phyloP scores from a whole-genome alignment of 2,329 filamentous ascomycete genomes.

The Leptographium wingfieldii region DNA sequence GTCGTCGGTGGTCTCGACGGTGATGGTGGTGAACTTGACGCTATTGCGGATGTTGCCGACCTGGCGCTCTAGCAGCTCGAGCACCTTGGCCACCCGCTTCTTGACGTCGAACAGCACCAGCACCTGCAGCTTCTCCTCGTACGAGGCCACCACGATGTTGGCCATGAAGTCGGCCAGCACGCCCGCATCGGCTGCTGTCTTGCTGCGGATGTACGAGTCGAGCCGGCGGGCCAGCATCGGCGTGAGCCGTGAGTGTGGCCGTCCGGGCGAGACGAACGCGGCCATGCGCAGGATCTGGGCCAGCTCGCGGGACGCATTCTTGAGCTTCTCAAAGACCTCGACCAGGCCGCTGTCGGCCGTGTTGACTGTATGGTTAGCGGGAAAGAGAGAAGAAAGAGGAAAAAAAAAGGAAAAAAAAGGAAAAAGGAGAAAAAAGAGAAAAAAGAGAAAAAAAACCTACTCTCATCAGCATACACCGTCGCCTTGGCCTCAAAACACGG shows the following conservation, averaged over 20 bases:
- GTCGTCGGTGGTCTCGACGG: conserved; percentile 45
- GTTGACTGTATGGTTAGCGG: conserved; percentile 17
- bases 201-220: conserved; percentile 75
- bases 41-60: conserved; percentile 75
- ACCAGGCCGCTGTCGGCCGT: conserved; percentile 46
- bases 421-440: not conserved
- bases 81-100: conserved; percentile 65
- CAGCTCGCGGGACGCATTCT: conserved; percentile 74
- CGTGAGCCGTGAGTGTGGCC: conserved; percentile 53
- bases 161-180: conserved; percentile 92
- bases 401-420: not conserved
- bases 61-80: conserved; percentile 73
- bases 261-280: conserved; percentile 63
- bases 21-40: conserved; percentile 71
- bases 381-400: not conserved
- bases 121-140: conserved; percentile 84
- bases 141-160: conserved; percentile 73
- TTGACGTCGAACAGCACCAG: conserved; percentile 70
- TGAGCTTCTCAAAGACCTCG: conserved; percentile 66
- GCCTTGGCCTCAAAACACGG: conserved; percentile 82
- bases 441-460: conserved; percentile 23
- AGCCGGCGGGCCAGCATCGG: conserved; percentile 77
- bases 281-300: conserved; percentile 74
- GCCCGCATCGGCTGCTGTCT: conserved; percentile 71
- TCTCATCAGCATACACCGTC: conserved; percentile 54